Percentiles rank a stretch among this genome's conserved stretches.
Evolutionary conservation across 2,329 filamentous ascomycete species (phyloP).

Genomic region (Stemphylium vesicarium): DNA sequence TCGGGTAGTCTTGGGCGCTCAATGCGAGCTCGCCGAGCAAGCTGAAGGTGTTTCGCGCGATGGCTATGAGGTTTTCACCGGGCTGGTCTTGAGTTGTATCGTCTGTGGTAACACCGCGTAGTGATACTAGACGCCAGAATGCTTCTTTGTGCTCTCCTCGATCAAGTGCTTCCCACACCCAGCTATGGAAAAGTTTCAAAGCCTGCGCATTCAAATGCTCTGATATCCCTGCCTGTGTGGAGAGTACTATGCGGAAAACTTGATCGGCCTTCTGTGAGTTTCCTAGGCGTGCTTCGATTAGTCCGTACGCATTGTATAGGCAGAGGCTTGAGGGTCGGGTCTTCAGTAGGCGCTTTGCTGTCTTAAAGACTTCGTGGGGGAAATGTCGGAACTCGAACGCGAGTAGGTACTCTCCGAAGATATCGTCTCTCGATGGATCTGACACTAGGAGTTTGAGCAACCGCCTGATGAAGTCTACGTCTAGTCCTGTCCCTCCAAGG

Average conservation of each 20-base stretch:
- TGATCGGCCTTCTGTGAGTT: constrained; percentile 65
- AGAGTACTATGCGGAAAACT: constrained; percentile 72
- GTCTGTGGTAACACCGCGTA: constrained; percentile 22
- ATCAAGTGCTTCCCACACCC: constrained; percentile 70
- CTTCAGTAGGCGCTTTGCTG: constrained; percentile 77
- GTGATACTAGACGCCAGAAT: constrained; percentile 43
- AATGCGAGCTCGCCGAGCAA: constrained; percentile 61
- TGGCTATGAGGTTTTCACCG: constrained; percentile 17
- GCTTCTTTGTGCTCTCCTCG: constrained; percentile 44
- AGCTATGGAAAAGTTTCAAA: constrained; percentile 62
- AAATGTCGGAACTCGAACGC: constrained; percentile 68
- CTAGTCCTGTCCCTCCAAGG: constrained; percentile 8
- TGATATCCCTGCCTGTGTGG: constrained; percentile 57
- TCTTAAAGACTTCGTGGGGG: constrained; percentile 65
- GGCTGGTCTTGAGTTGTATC: constrained; percentile 8
- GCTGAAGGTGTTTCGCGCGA: constrained; percentile 21
- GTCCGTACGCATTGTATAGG: constrained; percentile 80
- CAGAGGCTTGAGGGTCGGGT: constrained; percentile 66
- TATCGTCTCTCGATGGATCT: constrained; percentile 43
- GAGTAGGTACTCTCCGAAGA: constrained; percentile 72
- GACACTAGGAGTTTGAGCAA: constrained; percentile 65
- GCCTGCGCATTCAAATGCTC: constrained; percentile 59
- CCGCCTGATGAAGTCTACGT: constrained; percentile 27
- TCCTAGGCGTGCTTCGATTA: constrained; percentile 69
- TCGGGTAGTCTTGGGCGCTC: constrained; percentile 49